Conservation (phyloP, 2,329 filamentous ascomycete species). For the Rutstroemia sp. region DNA sequence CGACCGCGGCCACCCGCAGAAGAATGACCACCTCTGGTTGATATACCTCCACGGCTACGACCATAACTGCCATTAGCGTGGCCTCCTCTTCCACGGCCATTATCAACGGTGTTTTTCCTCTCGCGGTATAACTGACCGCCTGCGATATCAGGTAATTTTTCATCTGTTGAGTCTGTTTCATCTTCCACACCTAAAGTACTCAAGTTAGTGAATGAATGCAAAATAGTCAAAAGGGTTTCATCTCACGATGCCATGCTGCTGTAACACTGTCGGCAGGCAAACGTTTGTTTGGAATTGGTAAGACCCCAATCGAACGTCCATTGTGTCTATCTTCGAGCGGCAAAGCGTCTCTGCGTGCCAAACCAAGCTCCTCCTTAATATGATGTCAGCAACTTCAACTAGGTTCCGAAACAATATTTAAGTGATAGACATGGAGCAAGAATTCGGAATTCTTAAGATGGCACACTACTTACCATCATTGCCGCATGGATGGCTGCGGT, state of each 20-base stretch:
- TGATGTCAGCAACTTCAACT: background rate
- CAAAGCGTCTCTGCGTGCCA: constrained; percentile 21
- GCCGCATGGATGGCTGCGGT: constrained; percentile 15
- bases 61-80: background rate
- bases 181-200: constrained; percentile 12
- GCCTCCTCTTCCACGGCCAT: constrained; percentile 9
- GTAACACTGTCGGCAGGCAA: constrained; percentile 3
- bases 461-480: constrained; percentile 21
- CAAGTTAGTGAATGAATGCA: constrained; percentile 2
- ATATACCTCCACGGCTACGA: background rate
- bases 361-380: constrained; percentile 26
- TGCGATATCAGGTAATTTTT: constrained; percentile 20
- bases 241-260: constrained; percentile 21
- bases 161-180: constrained; percentile 17
- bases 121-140: constrained; percentile 25
- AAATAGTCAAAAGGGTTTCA: background rate
- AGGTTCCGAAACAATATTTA: background rate
- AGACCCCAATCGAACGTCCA: background rate
- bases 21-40: constrained; percentile 1
- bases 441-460: too few species aligned
- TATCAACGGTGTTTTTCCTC: constrained; percentile 11
- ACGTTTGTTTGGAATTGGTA: background rate
- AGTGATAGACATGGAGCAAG: background rate
- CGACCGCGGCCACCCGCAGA: background rate
- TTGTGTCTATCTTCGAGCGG: constrained; percentile 18